phyloP scores from a whole-genome alignment of 129 eudicot genomes.

The Saussurea involucrata region DNA sequence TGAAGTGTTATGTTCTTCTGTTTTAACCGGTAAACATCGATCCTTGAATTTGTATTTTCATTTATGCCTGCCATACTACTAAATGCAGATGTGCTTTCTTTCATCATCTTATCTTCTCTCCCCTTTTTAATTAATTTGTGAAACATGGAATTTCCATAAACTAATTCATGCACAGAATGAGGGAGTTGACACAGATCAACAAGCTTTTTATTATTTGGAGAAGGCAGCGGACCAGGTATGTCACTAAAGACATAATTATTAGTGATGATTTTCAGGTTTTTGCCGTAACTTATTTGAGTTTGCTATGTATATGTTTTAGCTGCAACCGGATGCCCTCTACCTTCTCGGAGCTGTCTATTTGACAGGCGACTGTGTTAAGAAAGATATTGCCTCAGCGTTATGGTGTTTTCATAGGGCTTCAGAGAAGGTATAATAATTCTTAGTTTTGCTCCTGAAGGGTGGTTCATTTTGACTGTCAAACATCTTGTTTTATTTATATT shows the following conservation, averaged over 20 bases:
- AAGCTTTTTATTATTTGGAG: constrained; percentile 73
- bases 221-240: constrained; percentile 75
- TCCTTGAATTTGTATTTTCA: neutral
- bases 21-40: neutral
- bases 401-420: constrained; percentile 92
- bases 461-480: neutral
- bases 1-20: neutral
- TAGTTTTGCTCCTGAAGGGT: neutral
- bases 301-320: constrained; percentile 35
- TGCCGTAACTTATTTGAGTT: neutral
- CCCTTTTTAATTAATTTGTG: neutral
- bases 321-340: constrained; percentile 91
- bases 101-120: neutral
- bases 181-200: constrained; percentile 70
- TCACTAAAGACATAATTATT: neutral
- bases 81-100: neutral
- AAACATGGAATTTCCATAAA: neutral
- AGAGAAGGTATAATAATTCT: constrained; percentile 49
- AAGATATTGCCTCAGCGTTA: constrained; percentile 58
- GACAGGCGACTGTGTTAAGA: constrained; percentile 73
- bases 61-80: neutral
- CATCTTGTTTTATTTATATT: neutral
- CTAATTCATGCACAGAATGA: constrained; percentile 47
- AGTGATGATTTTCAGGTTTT: neutral
- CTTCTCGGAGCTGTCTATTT: constrained; percentile 75